Evolutionary conservation across 2,329 filamentous ascomycete species (phyloP).

Genomic region (Arthrocladium fulminans): DNA sequence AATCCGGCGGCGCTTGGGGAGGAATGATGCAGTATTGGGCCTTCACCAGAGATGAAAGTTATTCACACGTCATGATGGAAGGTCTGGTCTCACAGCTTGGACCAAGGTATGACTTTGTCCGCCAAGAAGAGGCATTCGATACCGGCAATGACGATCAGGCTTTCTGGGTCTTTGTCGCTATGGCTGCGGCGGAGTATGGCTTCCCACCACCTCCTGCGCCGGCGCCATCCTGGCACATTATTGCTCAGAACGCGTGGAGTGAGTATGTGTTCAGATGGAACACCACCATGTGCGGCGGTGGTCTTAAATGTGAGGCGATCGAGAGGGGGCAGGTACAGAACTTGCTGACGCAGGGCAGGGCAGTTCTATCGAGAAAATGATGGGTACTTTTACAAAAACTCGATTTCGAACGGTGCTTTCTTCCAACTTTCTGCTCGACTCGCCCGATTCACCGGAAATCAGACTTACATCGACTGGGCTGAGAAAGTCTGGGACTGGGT

Average conservation of each 20-base stretch:
- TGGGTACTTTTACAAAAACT: slow-evolving; percentile 76
- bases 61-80: slow-evolving; percentile 52
- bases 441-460: slow-evolving; percentile 55
- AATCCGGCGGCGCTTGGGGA: slow-evolving; percentile 57
- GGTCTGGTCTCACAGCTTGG: slow-evolving; percentile 55
- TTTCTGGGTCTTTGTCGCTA: slow-evolving; percentile 61
- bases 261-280: slow-evolving; percentile 64
- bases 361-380: slow-evolving; percentile 72
- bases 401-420: slow-evolving; percentile 70
- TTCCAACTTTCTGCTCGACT: slow-evolving; percentile 73
- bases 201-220: slow-evolving; percentile 49
- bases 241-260: slow-evolving; percentile 65
- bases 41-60: slow-evolving; percentile 52
- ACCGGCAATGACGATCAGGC: slow-evolving; percentile 60
- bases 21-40: slow-evolving; percentile 61
- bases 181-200: slow-evolving; percentile 57
- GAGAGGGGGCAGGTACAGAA: neutral
- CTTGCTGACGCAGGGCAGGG: slow-evolving; percentile 33
- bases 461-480: slow-evolving; percentile 56
- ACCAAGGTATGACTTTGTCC: slow-evolving; percentile 52
- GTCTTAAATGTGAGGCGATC: slow-evolving; percentile 46
- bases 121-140: slow-evolving; percentile 31
- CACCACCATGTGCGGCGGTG: slow-evolving; percentile 55
- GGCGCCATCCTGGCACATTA: slow-evolving; percentile 31
- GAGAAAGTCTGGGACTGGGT: slow-evolving; percentile 57